Conservation (phyloP, 257 asterid genomes). For the Ophiorrhiza pumila region DNA sequence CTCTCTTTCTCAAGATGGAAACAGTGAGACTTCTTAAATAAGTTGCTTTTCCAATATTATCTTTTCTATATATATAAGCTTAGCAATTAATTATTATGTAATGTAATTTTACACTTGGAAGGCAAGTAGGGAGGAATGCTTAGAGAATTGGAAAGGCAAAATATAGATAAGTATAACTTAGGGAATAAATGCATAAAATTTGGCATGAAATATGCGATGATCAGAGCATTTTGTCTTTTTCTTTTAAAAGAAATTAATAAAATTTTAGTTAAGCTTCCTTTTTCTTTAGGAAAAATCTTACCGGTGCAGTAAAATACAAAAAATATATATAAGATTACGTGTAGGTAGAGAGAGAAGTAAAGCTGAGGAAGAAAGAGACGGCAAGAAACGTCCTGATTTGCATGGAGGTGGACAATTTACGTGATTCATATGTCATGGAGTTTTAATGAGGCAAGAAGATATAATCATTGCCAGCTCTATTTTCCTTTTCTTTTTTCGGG, state of each 20-base stretch:
- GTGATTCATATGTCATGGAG: slow-evolving; percentile 4
- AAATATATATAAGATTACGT: background rate
- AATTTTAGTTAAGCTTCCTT: background rate
- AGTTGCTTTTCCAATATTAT: no score
- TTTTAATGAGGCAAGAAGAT: background rate
- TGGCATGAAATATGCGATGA: background rate
- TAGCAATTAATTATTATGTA: no score
- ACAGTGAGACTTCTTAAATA: no score
- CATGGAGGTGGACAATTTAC: slow-evolving; percentile 9
- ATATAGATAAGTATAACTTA: background rate
- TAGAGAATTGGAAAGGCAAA: background rate
- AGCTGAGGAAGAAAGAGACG: slow-evolving; percentile 2
- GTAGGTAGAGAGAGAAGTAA: background rate
- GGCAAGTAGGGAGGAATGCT: background rate
- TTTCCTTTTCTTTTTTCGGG: no score
- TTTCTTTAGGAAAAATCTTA: background rate
- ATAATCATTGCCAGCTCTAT: background rate
- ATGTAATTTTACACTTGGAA: background rate
- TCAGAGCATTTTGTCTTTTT: background rate
- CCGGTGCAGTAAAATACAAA: background rate
- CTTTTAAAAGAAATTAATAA: background rate
- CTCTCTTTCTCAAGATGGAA: no score
- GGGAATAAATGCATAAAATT: background rate
- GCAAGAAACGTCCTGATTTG: background rate
- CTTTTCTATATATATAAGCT: no score